Evolutionary conservation across 1,139 yeast species (phyloP).

Genomic region (Suhomyces bolitotheri): DNA sequence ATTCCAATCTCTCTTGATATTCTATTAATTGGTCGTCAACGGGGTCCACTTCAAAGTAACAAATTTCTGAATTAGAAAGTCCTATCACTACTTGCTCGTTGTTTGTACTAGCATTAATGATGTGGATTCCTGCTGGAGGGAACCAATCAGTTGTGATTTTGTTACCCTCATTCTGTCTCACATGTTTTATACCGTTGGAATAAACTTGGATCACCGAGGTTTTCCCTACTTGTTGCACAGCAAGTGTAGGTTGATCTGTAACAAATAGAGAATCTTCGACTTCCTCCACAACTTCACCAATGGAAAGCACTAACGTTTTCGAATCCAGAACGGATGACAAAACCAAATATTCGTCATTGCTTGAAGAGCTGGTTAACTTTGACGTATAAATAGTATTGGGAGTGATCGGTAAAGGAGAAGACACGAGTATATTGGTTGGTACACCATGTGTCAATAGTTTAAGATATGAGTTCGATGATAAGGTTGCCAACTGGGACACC

Average conservation of each 20-base stretch:
- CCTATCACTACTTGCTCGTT: conserved; percentile 69
- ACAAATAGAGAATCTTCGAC: conserved; percentile 65
- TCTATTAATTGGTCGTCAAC: conserved; percentile 66
- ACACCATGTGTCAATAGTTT: conserved; percentile 61
- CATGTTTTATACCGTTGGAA: conserved; percentile 68
- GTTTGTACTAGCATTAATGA: conserved; percentile 62
- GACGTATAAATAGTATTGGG: conserved; percentile 68
- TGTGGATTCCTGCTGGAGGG: conserved; percentile 77
- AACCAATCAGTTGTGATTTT: conserved; percentile 61
- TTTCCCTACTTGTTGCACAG: conserved; percentile 68
- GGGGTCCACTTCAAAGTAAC: conserved; percentile 78
- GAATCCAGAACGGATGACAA: conserved; percentile 57
- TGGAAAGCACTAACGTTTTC: conserved; percentile 70
- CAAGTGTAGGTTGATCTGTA: conserved; percentile 59
- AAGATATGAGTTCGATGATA: conserved; percentile 43
- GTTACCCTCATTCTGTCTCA: conserved; percentile 31
- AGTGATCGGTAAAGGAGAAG: conserved; percentile 66
- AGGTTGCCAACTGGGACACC: conserved; percentile 36
- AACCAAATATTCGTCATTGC: conserved; percentile 63
- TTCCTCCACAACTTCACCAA: conserved; percentile 80
- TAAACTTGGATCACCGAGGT: conserved; percentile 72
- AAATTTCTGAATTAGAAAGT: conserved; percentile 69
- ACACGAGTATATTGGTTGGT: conserved; percentile 60
- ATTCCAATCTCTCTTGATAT: conserved; percentile 61
- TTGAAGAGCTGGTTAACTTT: conserved; percentile 43